Conservation (phyloP, 108 stramenopile species). For the Phaeodactylum tricornutum region DNA sequence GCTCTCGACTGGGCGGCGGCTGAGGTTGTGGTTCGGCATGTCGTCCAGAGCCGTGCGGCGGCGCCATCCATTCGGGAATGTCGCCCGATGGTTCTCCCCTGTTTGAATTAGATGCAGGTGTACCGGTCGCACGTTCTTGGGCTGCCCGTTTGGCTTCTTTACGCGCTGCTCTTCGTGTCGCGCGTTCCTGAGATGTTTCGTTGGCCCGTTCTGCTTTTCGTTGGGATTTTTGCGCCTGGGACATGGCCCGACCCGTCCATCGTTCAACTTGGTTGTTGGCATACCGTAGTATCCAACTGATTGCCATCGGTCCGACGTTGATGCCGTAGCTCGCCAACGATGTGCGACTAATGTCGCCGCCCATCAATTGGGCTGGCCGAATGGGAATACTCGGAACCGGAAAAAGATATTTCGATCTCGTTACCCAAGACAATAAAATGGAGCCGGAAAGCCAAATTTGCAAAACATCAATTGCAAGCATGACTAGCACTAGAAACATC, state of each 20-base stretch:
- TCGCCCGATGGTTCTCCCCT: too few species aligned
- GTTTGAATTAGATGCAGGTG: too few species aligned
- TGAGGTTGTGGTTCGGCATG: too few species aligned
- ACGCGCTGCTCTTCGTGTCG: too few species aligned
- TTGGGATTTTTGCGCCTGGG: slow-evolving; percentile 35
- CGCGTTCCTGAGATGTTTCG: too few species aligned
- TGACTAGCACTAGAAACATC: slow-evolving; percentile 46
- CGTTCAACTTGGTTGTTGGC: slow-evolving; percentile 39
- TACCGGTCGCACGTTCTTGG: too few species aligned
- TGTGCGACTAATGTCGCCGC: slow-evolving; percentile 33
- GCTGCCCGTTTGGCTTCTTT: too few species aligned
- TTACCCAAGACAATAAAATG: slow-evolving; percentile 66
- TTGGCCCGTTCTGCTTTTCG: slow-evolving; percentile 17
- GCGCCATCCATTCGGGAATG: too few species aligned
- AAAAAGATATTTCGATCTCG: slow-evolving; percentile 64
- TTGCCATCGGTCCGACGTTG: slow-evolving; percentile 78
- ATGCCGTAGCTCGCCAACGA: slow-evolving; percentile 52
- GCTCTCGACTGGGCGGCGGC: too few species aligned
- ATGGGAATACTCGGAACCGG: slow-evolving; percentile 61
- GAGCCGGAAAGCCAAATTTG: slow-evolving; percentile 67
- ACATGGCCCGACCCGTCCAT: slow-evolving; percentile 56
- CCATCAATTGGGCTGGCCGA: slow-evolving; percentile 63
- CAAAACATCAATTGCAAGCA: slow-evolving; percentile 49
- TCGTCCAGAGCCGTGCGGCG: too few species aligned
- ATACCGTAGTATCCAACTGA: slow-evolving; percentile 71